Conservation (phyloP, 2,329 filamentous ascomycete genomes). For the Diaporthe sp. region DNA sequence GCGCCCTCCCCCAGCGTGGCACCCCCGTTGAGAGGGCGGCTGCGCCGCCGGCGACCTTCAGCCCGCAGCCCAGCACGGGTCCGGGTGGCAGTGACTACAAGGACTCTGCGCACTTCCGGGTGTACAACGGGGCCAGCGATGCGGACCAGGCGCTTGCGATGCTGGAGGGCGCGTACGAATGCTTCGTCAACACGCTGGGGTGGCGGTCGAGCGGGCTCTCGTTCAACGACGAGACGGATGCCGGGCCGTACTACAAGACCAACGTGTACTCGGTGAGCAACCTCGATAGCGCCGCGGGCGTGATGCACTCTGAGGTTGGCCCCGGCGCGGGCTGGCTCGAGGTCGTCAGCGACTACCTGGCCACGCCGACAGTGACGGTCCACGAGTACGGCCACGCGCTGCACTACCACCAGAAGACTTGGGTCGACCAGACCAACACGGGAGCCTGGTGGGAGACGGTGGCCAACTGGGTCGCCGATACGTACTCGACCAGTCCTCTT, state of each 20-base stretch:
- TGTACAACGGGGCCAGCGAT: conserved; percentile 51
- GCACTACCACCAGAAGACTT: conserved; percentile 20
- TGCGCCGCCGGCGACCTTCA: conserved; percentile 6
- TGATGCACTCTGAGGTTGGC: conserved; percentile 4
- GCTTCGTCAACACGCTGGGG: conserved; percentile 50
- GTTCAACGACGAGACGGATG: conserved; percentile 44
- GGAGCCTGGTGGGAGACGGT: conserved; percentile 22
- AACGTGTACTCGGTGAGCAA: conserved; percentile 11
- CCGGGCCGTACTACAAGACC: conserved; percentile 19
- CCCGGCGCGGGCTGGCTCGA: conserved; percentile 11
- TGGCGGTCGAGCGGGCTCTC: conserved; percentile 53
- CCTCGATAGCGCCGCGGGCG: background rate
- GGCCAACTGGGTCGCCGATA: conserved; percentile 12
- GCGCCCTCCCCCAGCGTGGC: background rate
- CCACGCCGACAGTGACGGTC: conserved; percentile 16
- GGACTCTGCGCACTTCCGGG: conserved; percentile 56
- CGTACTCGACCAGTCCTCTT: conserved; percentile 18
- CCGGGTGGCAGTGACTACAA: conserved; percentile 50
- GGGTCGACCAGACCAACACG: conserved; percentile 10
- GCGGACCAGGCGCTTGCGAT: conserved; percentile 52
- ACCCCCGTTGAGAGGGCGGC: conserved; percentile 16
- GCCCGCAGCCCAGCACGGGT: conserved; percentile 40
- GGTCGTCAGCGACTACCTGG: conserved; percentile 21
- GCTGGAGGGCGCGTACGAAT: conserved; percentile 60
- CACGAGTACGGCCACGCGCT: conserved; percentile 22